Evolutionary conservation across 495 filamentous ascomycete species (phyloP).

Genomic region (Aspergillus nanangensis): DNA sequence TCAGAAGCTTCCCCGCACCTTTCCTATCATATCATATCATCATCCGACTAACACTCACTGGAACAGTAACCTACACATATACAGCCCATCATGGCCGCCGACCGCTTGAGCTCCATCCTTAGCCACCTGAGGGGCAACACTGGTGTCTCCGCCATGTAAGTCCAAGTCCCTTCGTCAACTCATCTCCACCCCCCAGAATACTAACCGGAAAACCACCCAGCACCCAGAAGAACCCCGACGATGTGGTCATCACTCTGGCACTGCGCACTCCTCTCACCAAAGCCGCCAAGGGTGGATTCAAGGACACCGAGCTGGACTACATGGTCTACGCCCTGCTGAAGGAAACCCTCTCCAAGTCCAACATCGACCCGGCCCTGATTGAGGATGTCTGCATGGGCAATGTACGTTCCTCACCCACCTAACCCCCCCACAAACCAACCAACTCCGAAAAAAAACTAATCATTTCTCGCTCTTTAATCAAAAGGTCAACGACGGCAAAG

Average conservation of each 20-base stretch:
- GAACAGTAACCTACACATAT: background rate
- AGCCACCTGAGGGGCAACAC: constrained; percentile 66
- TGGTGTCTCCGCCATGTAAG: constrained; percentile 70
- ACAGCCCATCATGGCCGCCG: constrained; percentile 72
- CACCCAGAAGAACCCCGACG: constrained; percentile 90
- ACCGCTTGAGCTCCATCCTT: constrained; percentile 81
- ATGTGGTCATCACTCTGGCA: constrained; percentile 87
- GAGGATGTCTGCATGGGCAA: constrained; percentile 95
- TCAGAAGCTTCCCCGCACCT: background rate
- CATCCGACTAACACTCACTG: background rate
- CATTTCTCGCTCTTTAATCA: background rate
- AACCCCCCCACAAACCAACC: background rate
- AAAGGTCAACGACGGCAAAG: constrained; percentile 79
- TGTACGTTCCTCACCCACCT: constrained; percentile 42
- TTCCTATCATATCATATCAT: constrained; percentile 2
- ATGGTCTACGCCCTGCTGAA: constrained; percentile 76
- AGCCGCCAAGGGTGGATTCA: constrained; percentile 80
- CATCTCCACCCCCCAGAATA: constrained; percentile 4
- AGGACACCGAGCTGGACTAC: constrained; percentile 88
- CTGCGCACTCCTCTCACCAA: constrained; percentile 77
- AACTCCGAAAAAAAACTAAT: background rate
- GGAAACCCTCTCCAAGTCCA: constrained; percentile 67
- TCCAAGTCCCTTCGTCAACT: background rate
- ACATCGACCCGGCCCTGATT: constrained; percentile 74
- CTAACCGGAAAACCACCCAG: constrained; percentile 38